Evolutionary conservation across 2,329 filamentous ascomycete species (phyloP), one percentile per base, ranked within the genome.

Genomic region (Monosporascus sp.): DNA sequence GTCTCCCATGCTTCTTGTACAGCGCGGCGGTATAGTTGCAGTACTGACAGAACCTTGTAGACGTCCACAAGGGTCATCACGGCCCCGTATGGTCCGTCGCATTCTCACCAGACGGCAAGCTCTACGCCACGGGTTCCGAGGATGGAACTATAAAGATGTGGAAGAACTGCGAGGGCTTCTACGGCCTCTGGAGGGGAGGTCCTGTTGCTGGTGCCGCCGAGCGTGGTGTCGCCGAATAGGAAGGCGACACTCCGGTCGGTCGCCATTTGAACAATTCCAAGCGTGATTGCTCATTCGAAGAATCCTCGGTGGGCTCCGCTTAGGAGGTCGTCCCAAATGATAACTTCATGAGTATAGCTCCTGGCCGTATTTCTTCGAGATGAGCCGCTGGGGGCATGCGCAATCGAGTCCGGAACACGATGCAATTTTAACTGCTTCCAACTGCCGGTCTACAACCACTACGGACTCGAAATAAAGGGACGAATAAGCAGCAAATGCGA

Each of bases 91-190:
- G 94, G 94, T 96, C 91, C 6, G 86, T 95, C 55, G 87, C 88
- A 53, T 99, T 96, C 72, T 94, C 92, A 0, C 94, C 94, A 0
- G 94, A 99, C 66, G 92, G 92, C 47, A 97, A 96, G 69, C 77
- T 99, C 7, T 99, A 97, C 68, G 94, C 92, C 1, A 99, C 94
- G 1, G 94, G 90, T 31, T 97, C 92, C 48, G 94, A 99, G 69
- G 94, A 99, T 65, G 94, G 94, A 41, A 99, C 94, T 0, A 95
- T 99, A 71, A 99, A 99, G 75, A 78, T 99, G 77, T 87, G 84
- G 84, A 87, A 87, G 73, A 87, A 87, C 59, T 86, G 83, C 55
- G 81, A 84, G 6, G 84, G 83, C 1, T 80, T 78, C 54, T 87
- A 85, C 53, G 84, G 84, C 2, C 76, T 86, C 38, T 87, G 84